These are phyloP conservation scores for Falciphora oryzae DNA, from an alignment of 2,329 filamentous ascomycete species.

Conservation along the genomic window DNA sequence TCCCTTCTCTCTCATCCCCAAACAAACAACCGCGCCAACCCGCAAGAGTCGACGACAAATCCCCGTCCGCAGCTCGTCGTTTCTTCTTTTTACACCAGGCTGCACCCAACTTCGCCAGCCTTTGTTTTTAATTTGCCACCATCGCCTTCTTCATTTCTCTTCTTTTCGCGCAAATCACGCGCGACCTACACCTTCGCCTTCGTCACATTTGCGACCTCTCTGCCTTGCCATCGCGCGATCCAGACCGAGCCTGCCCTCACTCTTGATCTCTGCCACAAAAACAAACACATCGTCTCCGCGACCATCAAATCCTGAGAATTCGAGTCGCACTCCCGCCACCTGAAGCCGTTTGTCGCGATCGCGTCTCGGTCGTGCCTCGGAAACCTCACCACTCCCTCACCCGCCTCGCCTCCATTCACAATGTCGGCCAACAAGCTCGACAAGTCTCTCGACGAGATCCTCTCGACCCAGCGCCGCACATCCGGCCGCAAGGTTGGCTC, in stretches of 20 bases:
- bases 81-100: constrained; percentile 19
- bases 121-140: constrained; percentile 4
- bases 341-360: not conserved
- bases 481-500: constrained; percentile 44
- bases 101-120: constrained; percentile 30
- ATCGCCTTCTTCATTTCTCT: not conserved
- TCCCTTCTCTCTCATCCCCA: constrained; percentile 15
- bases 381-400: too few relatives aligned
- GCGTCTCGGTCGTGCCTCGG: not conserved
- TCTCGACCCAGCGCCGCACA: constrained; percentile 65
- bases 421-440: constrained; percentile 91
- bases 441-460: constrained; percentile 95
- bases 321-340: not conserved
- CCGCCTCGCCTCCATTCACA: constrained; percentile 29
- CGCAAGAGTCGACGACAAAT: constrained; percentile 14
- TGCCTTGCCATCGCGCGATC: not conserved
- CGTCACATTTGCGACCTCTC: not conserved
- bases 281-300: not conserved
- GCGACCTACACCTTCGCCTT: not conserved
- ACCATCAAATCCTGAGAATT: not conserved
- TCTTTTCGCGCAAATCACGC: not conserved
- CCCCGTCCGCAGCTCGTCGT: constrained; percentile 8
- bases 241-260: not conserved
- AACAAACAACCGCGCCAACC: constrained; percentile 13
- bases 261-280: not conserved